Percentiles rank a stretch among this genome's conserved stretches.
These are phyloP conservation scores for Solanum verrucosum DNA, from an alignment of 257 asterid genomes.

Conservation along the genomic window DNA sequence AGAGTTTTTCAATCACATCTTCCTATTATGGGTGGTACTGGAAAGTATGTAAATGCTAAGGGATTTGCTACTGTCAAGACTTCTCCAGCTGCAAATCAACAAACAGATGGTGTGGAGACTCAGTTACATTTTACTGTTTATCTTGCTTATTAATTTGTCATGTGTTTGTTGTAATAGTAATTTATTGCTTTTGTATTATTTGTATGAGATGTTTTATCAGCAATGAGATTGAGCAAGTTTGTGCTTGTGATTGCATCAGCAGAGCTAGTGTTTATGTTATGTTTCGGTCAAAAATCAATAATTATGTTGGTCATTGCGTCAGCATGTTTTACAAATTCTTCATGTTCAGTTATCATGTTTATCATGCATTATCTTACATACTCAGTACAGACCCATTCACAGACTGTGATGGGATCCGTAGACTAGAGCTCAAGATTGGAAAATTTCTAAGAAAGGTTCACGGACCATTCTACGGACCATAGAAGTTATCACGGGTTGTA, in stretches of 20 bases:
- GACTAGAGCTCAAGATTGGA: not conserved
- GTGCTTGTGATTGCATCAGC: not conserved
- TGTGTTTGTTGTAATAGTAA: not conserved
- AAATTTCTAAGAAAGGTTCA: not conserved
- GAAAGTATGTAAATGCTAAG: constrained; percentile 65
- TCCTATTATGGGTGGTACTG: constrained; percentile 86
- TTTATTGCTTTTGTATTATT: not conserved
- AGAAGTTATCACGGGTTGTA: not conserved
- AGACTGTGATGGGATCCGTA: not conserved
- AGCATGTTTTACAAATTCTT: not conserved
- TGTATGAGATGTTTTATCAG: not conserved
- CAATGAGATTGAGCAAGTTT: not conserved
- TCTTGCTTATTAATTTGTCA: constrained; percentile 41
- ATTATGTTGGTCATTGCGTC: not conserved
- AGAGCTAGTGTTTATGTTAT: not conserved
- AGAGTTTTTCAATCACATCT: constrained; percentile 65
- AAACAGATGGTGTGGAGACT: constrained; percentile 79
- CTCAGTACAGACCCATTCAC: not conserved
- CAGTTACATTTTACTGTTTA: constrained; percentile 46
- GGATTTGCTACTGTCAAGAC: constrained; percentile 68
- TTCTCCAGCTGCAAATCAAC: constrained; percentile 30
- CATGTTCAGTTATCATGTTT: not conserved
- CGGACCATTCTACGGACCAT: not conserved
- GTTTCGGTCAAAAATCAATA: not conserved
- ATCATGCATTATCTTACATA: not conserved